Percentiles rank a stretch among this genome's conserved stretches.
phyloP scores from a whole-genome alignment of 176 grass and related monocot species.

The Oryza punctata region DNA sequence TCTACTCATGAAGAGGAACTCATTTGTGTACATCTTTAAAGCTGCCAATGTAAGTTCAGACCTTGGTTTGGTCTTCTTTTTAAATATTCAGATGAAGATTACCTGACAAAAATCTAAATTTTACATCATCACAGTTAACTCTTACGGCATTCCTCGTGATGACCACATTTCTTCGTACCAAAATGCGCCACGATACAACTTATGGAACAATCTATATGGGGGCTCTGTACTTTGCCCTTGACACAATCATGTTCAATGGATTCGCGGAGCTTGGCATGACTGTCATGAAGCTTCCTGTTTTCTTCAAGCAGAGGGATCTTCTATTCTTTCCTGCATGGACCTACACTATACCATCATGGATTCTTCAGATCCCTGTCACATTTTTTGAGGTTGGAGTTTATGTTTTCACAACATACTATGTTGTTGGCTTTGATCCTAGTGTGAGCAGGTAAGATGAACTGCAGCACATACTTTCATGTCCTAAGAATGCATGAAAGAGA shows the following conservation, averaged over 20 bases:
- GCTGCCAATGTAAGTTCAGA: constrained; percentile 56
- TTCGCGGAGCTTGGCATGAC: constrained; percentile 77
- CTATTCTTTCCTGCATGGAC: constrained; percentile 87
- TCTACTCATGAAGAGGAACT: constrained; percentile 90
- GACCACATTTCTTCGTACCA: constrained; percentile 84
- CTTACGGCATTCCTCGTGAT: constrained; percentile 65
- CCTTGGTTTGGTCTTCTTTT: not conserved
- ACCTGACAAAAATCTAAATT: constrained; percentile 13
- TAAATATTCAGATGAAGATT: constrained; percentile 21
- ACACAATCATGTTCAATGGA: constrained; percentile 86
- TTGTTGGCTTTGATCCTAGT: constrained; percentile 75
- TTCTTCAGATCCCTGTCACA: constrained; percentile 86
- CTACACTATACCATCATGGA: constrained; percentile 78
- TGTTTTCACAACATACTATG: constrained; percentile 78
- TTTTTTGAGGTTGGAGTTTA: constrained; percentile 78
- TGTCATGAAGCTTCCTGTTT: constrained; percentile 77
- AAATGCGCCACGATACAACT: constrained; percentile 39
- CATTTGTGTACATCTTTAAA: constrained; percentile 94
- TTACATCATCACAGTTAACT: constrained; percentile 56
- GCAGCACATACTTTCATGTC: not conserved
- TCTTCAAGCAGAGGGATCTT: constrained; percentile 92
- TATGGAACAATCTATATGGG: constrained; percentile 73
- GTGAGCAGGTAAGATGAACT: constrained; percentile 54
- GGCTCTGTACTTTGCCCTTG: constrained; percentile 68
- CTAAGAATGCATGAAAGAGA: constrained; percentile 8